Evolutionary conservation across 257 asterid species (phyloP), one percentile per base, ranked within the genome.

Genomic region (Solanum rostratum): DNA sequence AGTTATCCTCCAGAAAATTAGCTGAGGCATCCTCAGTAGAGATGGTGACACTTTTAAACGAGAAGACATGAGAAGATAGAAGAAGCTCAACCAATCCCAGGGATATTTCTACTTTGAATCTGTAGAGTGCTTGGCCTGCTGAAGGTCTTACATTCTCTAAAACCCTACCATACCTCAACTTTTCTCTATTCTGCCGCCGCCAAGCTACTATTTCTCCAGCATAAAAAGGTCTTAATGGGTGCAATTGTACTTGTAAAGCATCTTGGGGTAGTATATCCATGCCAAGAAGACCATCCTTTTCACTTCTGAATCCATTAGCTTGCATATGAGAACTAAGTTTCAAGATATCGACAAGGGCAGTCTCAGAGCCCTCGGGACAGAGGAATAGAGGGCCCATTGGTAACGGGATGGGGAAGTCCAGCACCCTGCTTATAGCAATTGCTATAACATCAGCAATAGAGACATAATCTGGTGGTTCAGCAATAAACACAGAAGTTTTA

Each of bases 181-280:
- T 93, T 86, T 96, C 98, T 69, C 99, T 97, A 88, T 89, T 93
- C 52, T 91, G 92, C 66, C 92, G 90, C 88, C 97, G 89, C 99
- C 99, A 96, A 89, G 98, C 97, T 88, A 96, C 96, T 91, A 96
- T 90, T 88, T 96, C 99, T 74, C 97, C 99, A 85, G 87, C 92
- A 88, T 94, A 96, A 90, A 94, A 94, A 18, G 99, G 98, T 85
- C 99, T 93, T 89, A 96, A 86, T 70, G 99, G 99, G 91, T 92
- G 98, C 86, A 94, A 92, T 80, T 96, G 99, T 87, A 96, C 97
- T 79, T 88, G 92, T 66, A 86, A 84, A 87, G 99, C 99, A 93
- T 96, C 99, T 79, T 94, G 98, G 74, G 97, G 94, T 83, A 91
- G 73, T 87, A 96, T 92, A 88, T 94, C 97, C 88, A 89, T 90